Percentiles rank a stretch among this genome's conserved stretches.
phyloP scores from a whole-genome alignment of 768 basidiomycete species.

The Naganishia randhawae region DNA sequence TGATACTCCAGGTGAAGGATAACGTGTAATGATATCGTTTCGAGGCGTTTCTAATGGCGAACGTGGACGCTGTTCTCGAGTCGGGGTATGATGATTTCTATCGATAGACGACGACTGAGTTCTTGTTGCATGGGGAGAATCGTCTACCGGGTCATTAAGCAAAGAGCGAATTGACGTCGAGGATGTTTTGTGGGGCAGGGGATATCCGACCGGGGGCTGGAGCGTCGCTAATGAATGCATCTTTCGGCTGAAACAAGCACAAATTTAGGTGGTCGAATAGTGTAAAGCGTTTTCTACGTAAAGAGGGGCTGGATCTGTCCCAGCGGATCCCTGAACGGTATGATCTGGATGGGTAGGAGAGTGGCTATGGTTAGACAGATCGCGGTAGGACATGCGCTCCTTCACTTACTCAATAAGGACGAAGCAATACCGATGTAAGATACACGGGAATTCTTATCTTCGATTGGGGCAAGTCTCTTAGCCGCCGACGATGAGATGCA shows the following conservation, averaged over 20 bases:
- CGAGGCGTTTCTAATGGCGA: slow-evolving; percentile 18
- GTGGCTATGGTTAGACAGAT: no score
- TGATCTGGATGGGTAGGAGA: no score
- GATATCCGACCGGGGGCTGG: not conserved
- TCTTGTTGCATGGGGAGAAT: not conserved
- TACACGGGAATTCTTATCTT: not conserved
- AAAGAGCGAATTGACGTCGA: slow-evolving; percentile 11
- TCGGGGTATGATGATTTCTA: not conserved
- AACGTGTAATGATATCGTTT: slow-evolving; percentile 8
- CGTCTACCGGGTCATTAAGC: slow-evolving; percentile 18
- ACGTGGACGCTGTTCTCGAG: not conserved
- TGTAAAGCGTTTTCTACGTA: no score
- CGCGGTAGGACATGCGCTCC: no score
- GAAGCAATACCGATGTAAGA: no score
- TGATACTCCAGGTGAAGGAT: not conserved
- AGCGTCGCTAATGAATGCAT: not conserved
- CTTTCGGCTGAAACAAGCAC: no score
- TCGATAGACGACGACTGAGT: not conserved
- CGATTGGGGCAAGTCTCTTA: no score
- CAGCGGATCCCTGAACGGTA: no score
- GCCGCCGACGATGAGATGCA: no score
- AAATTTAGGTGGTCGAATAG: no score
- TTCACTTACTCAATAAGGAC: no score
- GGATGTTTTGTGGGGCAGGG: slow-evolving; percentile 16
- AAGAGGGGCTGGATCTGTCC: no score